These are phyloP conservation scores for Petunia hybrid DNA, from an alignment of 305 asterid species.

Conservation along the genomic window DNA sequence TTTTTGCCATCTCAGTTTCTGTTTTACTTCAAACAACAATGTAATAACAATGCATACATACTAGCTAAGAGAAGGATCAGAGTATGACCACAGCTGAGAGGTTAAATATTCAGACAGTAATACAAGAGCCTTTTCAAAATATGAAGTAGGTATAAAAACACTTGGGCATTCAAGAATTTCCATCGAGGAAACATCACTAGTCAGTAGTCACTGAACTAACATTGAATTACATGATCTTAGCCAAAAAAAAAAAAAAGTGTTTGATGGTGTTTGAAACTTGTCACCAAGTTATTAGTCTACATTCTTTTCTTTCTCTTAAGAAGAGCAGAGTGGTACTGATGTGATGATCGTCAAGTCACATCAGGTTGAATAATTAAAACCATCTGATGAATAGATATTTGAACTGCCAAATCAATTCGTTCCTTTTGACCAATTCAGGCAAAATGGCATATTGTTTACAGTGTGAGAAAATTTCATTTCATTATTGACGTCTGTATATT, in stretches of 20 bases:
- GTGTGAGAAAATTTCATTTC: no score
- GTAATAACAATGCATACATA: neutral
- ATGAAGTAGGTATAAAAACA: no score
- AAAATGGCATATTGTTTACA: neutral
- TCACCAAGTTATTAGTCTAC: neutral
- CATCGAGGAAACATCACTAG: neutral
- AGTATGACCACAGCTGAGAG: neutral
- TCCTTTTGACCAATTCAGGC: neutral
- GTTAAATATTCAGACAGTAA: neutral
- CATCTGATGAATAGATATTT: neutral
- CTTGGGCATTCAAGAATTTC: neutral
- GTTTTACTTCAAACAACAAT: neutral
- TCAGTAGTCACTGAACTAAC: neutral
- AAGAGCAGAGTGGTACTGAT: neutral
- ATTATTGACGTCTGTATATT: no score
- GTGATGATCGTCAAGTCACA: neutral
- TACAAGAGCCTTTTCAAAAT: no score
- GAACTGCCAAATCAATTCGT: neutral
- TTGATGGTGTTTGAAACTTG: neutral
- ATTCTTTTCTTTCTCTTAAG: neutral
- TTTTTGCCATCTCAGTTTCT: neutral
- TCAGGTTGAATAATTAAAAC: neutral
- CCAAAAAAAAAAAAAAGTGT: no score
- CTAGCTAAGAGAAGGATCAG: neutral
- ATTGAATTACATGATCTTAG: neutral